Evolutionary conservation across 75 land plant genomes (phyloP).

Genomic region (Pinus taeda): DNA sequence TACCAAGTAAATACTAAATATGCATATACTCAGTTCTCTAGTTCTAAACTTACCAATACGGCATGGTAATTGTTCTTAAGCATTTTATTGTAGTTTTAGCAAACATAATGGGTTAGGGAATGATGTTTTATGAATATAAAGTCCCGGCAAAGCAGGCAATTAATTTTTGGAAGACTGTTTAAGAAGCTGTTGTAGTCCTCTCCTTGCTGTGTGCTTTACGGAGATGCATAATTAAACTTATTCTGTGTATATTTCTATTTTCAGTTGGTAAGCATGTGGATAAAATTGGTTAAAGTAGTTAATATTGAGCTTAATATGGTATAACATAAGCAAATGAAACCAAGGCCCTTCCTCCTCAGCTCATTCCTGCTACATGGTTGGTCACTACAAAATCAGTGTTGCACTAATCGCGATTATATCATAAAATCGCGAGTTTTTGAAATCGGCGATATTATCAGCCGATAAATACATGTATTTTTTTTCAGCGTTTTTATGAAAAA

Average conservation of each 20-base stretch:
- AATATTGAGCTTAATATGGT: neutral
- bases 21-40: neutral
- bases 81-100: neutral
- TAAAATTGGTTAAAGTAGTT: neutral
- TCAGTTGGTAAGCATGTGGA: neutral
- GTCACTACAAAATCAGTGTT: too few relatives aligned
- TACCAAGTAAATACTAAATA: constrained; percentile 75
- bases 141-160: neutral
- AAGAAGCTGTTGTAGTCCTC: neutral
- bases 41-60: neutral
- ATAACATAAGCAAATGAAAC: too few relatives aligned
- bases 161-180: neutral
- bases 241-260: neutral
- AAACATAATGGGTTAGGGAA: neutral
- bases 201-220: neutral
- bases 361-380: too few relatives aligned
- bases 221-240: neutral
- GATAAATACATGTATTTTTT: too few relatives aligned
- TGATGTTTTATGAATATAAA: too few relatives aligned
- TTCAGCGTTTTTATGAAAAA: too few relatives aligned
- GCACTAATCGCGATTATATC: too few relatives aligned
- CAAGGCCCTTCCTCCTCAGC: too few relatives aligned
- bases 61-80: neutral
- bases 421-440: too few relatives aligned
- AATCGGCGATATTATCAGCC: too few relatives aligned